Percentiles rank a stretch among this genome's conserved stretches.
Conservation (phyloP, 2,329 filamentous ascomycete genomes). For the Phaeophleospora eucalypticola region DNA sequence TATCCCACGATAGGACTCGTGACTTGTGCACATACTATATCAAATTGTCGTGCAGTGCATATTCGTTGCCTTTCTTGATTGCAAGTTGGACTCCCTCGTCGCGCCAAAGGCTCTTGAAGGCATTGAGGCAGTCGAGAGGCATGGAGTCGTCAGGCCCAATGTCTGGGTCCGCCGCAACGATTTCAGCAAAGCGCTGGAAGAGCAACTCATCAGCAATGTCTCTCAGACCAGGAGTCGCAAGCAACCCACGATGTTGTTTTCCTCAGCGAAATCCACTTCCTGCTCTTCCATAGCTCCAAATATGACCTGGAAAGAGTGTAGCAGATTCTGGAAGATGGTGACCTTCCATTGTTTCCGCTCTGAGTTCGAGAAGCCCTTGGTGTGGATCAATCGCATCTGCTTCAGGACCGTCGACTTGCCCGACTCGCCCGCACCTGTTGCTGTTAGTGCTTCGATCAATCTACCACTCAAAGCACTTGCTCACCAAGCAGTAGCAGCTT, state of each 20-base stretch:
- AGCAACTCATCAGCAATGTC: constrained; percentile 33
- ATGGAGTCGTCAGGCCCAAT: constrained; percentile 77
- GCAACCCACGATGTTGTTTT: constrained; percentile 70
- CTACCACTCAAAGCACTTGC: constrained; percentile 1
- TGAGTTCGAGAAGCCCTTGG: constrained; percentile 81
- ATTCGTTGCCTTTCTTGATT: constrained; percentile 93
- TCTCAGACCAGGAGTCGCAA: constrained; percentile 3
- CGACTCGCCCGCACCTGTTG: constrained; percentile 82
- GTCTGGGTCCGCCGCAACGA: constrained; percentile 75
- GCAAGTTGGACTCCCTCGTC: constrained; percentile 80
- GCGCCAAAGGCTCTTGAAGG: constrained; percentile 78
- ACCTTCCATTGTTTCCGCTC: constrained; percentile 93
- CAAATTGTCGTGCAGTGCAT: constrained; percentile 91
- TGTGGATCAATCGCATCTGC: constrained; percentile 98
- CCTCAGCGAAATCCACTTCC: constrained; percentile 70
- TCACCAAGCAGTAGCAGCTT: constrained; percentile 90
- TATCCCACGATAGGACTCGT: background rate
- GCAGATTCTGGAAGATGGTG: constrained; percentile 91
- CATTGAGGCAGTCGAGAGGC: constrained; percentile 70
- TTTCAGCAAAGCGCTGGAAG: constrained; percentile 67
- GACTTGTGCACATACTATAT: constrained; percentile 66
- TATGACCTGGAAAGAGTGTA: constrained; percentile 87
- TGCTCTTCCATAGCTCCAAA: constrained; percentile 88
- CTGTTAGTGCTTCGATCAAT: background rate
- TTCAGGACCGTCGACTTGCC: constrained; percentile 97